A percentile compares a stretch with the other conserved stretches of the same genome.
phyloP scores from a whole-genome alignment of 2,329 filamentous ascomycete species.

The Colletotrichum lindemuthianum region DNA sequence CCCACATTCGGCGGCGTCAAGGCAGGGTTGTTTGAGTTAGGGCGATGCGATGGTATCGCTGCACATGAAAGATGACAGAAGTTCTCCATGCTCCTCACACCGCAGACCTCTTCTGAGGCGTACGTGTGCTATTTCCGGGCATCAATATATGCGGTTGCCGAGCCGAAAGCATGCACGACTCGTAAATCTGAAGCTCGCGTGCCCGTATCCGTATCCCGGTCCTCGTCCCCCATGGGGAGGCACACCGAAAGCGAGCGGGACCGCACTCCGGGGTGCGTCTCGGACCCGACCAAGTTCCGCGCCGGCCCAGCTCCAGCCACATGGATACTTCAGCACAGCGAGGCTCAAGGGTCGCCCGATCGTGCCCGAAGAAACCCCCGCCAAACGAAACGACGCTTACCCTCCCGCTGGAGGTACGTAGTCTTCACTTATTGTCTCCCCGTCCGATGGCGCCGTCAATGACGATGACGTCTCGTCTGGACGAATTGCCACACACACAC shows the following conservation, averaged over 20 bases:
- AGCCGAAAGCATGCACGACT: not conserved
- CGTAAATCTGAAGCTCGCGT: conserved; percentile 11
- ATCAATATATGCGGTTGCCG: not conserved
- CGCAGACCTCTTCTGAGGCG: too few species aligned
- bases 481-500: not conserved
- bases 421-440: not conserved
- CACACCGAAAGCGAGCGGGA: conserved; percentile 13
- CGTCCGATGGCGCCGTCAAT: conserved; percentile 17
- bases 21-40: too few species aligned
- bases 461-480: conserved; percentile 28
- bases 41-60: not conserved
- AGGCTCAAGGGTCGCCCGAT: not conserved
- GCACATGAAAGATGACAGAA: not conserved
- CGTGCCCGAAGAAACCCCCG: too few species aligned
- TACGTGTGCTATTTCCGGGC: too few species aligned
- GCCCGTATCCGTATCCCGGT: not conserved
- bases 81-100: too few species aligned
- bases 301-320: not conserved
- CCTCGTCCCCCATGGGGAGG: not conserved
- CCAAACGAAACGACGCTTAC: too few species aligned
- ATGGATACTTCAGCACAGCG: not conserved
- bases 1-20: not conserved
- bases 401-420: not conserved
- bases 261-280: conserved; percentile 1
- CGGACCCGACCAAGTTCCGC: conserved; percentile 7